Percentiles rank a stretch among this genome's conserved stretches.
Conservation (phyloP, 2,329 filamentous ascomycete species). For the Ramularia endophylla region DNA sequence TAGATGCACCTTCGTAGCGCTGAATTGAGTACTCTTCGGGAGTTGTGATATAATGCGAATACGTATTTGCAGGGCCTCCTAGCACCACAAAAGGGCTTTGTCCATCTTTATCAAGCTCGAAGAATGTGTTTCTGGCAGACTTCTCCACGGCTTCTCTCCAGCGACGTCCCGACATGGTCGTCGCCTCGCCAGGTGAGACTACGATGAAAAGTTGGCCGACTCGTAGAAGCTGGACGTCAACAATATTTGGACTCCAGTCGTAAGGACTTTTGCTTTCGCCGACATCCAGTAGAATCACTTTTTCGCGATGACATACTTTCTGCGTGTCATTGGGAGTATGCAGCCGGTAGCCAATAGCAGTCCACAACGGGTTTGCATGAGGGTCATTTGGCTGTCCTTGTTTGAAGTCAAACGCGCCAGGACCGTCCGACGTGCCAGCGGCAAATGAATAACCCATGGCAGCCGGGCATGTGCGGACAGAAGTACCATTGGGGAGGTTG, state of each 20-base stretch:
- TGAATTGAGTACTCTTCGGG: conserved; percentile 77
- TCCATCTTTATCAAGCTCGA: conserved; percentile 35
- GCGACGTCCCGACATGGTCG: conserved; percentile 83
- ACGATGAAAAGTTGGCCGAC: conserved; percentile 81
- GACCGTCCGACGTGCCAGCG: conserved; percentile 85
- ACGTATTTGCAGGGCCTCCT: conserved; percentile 84
- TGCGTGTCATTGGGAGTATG: conserved; percentile 66
- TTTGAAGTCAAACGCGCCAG: conserved; percentile 87
- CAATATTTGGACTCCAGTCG: conserved; percentile 83
- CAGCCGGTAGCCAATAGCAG: conserved; percentile 64
- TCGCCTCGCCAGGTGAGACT: conserved; percentile 79
- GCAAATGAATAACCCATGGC: conserved; percentile 90
- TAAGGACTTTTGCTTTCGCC: conserved; percentile 76
- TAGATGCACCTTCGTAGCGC: conserved; percentile 92
- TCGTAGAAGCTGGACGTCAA: conserved; percentile 79
- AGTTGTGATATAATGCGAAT: conserved; percentile 76
- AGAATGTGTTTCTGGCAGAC: conserved; percentile 33
- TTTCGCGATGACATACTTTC: conserved; percentile 67
- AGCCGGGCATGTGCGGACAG: conserved; percentile 72
- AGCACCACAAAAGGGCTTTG: conserved; percentile 68
- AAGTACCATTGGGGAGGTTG: conserved; percentile 63
- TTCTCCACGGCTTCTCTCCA: conserved; percentile 69
- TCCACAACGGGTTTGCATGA: conserved; percentile 72
- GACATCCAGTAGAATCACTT: conserved; percentile 82
- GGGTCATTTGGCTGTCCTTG: conserved; percentile 75